Conservation (phyloP, 1,139 yeast genomes). For the Saccharomycopsis crataegensis region DNA sequence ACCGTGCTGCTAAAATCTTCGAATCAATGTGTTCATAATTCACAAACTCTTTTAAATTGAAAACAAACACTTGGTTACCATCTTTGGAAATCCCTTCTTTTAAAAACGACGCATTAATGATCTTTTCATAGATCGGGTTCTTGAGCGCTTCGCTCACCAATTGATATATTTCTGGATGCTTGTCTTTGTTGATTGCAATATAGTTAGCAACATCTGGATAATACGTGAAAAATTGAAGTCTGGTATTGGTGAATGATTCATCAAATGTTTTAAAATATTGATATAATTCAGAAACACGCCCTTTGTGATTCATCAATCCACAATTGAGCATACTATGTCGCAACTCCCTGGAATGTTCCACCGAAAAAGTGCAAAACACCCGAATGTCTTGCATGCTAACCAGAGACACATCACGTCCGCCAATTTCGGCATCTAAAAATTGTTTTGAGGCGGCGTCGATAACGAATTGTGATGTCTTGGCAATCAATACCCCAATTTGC, state of each 20-base stretch:
- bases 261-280: conserved; percentile 2
- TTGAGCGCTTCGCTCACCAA: conserved; percentile 64
- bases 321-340: background rate
- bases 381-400: background rate
- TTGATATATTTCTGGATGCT: conserved; percentile 51
- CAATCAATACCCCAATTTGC: background rate
- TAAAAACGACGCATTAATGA: conserved; percentile 40
- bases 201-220: conserved; percentile 49
- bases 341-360: background rate
- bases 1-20: conserved; percentile 50
- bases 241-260: conserved; percentile 30
- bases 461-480: background rate
- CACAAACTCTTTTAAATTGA: conserved; percentile 41
- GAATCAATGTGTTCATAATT: conserved; percentile 26
- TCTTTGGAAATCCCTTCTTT: conserved; percentile 63
- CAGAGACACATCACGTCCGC: background rate
- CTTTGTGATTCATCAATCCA: background rate
- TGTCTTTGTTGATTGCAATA: conserved; percentile 39
- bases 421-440: background rate
- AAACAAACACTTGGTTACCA: conserved; percentile 62
- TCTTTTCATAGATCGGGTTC: conserved; percentile 35
- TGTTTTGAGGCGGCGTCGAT: background rate
- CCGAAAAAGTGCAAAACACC: conserved; percentile 1
- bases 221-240: conserved; percentile 37
- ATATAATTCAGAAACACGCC: background rate